Conservation (phyloP, 1,284 basidiomycete species). For the Ustilago sp. region DNA sequence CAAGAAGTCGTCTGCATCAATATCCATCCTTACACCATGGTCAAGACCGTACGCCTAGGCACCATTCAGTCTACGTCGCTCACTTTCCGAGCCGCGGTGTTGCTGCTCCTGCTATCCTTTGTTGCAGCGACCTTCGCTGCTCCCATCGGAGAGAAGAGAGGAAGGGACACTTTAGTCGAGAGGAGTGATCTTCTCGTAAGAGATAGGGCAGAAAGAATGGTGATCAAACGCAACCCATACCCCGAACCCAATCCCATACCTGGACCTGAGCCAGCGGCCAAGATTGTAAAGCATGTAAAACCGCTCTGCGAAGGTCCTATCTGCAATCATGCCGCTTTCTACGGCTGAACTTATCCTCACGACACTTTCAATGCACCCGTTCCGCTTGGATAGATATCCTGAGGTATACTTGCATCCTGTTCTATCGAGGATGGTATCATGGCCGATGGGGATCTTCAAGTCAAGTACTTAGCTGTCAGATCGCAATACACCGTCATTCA, state of each 20-base stretch:
- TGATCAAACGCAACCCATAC: background rate
- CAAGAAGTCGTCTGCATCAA: background rate
- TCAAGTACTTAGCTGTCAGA: background rate
- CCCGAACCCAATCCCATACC: background rate
- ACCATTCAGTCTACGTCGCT: background rate
- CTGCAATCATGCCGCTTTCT: constrained; percentile 42
- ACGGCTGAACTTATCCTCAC: constrained; percentile 2
- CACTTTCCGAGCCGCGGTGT: background rate
- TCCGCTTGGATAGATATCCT: background rate
- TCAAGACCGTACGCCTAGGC: background rate
- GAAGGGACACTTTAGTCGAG: background rate
- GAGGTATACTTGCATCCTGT: background rate
- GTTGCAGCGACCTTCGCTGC: background rate
- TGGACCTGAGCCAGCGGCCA: background rate
- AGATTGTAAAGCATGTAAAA: constrained; percentile 35
- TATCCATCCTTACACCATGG: background rate
- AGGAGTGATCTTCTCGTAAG: background rate
- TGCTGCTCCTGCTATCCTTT: background rate
- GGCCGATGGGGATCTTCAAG: background rate
- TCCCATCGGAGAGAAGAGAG: background rate
- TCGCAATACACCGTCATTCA: background rate
- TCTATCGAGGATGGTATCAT: background rate
- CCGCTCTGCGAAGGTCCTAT: constrained; percentile 24
- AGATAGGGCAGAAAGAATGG: background rate
- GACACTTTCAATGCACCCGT: background rate